Evolutionary conservation across 2,329 filamentous ascomycete genomes (phyloP).

Genomic region (Pseudodiploospora longispora): DNA sequence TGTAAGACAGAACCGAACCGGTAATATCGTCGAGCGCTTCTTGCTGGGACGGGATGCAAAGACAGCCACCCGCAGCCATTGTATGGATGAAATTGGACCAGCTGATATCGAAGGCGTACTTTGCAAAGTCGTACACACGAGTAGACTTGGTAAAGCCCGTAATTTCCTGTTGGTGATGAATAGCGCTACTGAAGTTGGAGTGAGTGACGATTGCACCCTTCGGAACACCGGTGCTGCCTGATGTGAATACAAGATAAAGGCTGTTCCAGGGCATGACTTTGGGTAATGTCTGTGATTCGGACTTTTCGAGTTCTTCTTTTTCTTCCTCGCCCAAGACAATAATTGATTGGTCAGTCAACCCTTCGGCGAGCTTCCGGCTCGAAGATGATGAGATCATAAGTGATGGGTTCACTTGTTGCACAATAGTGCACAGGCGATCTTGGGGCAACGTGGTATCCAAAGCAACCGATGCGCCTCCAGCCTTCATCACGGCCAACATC

Average conservation of each 20-base stretch:
- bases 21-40: not conserved
- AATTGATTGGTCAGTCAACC: no score
- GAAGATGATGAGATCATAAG: no score
- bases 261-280: not conserved
- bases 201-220: conserved; percentile 3
- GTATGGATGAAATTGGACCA: conserved; percentile 1
- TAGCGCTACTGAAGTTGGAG: conserved; percentile 8
- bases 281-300: no score
- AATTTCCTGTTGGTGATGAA: conserved; percentile 10
- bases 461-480: not conserved
- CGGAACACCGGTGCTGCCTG: conserved; percentile 10
- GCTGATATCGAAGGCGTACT: conserved; percentile 4
- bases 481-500: conserved; percentile 3
- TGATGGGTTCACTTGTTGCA: not conserved
- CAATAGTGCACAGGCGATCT: not conserved
- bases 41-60: conserved; percentile 5
- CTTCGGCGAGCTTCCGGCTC: not conserved
- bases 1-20: not conserved
- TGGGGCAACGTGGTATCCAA: not conserved
- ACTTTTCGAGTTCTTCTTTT: no score
- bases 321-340: no score
- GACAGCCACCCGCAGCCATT: not conserved
- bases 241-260: conserved; percentile 16
- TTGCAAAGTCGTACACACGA: conserved; percentile 4
- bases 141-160: not conserved